These are phyloP conservation scores for Pythium volutum DNA, from an alignment of 352 stramenopile genomes.

Conservation along the genomic window DNA sequence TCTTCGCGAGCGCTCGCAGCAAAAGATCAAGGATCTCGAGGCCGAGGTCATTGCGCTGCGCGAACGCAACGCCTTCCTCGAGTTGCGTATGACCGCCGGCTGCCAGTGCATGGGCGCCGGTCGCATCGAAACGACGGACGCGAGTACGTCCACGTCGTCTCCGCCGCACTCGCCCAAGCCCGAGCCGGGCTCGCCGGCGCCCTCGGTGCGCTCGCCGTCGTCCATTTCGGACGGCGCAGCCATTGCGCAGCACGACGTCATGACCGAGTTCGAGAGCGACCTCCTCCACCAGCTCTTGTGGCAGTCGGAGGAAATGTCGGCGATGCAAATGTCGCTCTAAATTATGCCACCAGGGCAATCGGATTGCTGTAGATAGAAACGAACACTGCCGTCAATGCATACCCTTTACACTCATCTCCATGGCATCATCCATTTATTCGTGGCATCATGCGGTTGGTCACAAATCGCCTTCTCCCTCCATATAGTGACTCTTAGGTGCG, in stretches of 20 bases:
- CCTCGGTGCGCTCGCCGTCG: conserved; percentile 18
- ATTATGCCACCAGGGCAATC: neutral
- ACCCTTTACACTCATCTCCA: neutral
- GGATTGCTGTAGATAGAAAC: neutral
- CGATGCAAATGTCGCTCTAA: conserved; percentile 23
- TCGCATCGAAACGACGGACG: neutral
- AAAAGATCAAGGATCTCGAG: conserved; percentile 40
- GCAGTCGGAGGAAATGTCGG: conserved; percentile 25
- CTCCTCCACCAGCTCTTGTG: conserved; percentile 28
- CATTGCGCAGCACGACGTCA: conserved; percentile 19
- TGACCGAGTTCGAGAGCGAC: conserved; percentile 25
- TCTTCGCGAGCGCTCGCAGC: conserved; percentile 47
- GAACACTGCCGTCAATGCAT: neutral
- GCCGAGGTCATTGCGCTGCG: conserved; percentile 31
- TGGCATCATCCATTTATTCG: neutral
- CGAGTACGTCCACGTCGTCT: neutral
- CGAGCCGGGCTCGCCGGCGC: conserved; percentile 8
- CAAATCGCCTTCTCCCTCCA: neutral
- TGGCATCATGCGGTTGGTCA: neutral
- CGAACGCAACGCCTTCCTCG: conserved; percentile 35
- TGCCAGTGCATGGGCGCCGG: conserved; percentile 23
- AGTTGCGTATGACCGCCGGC: conserved; percentile 30
- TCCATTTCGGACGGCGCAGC: conserved; percentile 18
- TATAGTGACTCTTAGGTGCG: neutral
- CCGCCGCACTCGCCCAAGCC: conserved; percentile 8